phyloP scores from a whole-genome alignment of 768 basidiomycete species.

The Tephrocybe rancida region DNA sequence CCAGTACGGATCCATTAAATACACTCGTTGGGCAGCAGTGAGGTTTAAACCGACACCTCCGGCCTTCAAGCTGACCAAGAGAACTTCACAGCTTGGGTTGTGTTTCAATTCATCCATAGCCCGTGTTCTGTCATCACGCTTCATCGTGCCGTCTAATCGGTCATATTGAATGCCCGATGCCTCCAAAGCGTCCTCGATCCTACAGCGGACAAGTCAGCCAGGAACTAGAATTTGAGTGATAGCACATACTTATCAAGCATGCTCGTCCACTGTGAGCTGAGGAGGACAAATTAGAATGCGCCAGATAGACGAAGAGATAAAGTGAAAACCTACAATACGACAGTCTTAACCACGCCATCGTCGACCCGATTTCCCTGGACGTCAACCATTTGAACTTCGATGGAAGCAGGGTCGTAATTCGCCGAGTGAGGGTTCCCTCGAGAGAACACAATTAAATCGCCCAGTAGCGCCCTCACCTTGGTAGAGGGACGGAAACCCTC shows the following conservation, averaged over 20 bases:
- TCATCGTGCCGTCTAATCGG: constrained; percentile 97
- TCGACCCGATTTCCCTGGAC: constrained; percentile 69
- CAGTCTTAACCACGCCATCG: constrained; percentile 80
- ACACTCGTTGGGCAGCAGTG: constrained; percentile 91
- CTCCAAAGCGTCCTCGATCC: constrained; percentile 89
- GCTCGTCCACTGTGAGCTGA: constrained; percentile 90
- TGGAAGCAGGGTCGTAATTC: constrained; percentile 79
- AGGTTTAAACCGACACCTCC: constrained; percentile 97
- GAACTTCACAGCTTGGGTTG: constrained; percentile 89
- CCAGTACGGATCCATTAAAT: constrained; percentile 98
- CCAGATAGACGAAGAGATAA: constrained; percentile 1
- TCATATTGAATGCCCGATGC: constrained; percentile 83
- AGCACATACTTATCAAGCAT: constrained; percentile 87
- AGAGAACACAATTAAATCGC: constrained; percentile 82
- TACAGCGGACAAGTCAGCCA: constrained; percentile 24
- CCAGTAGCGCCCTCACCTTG: constrained; percentile 83
- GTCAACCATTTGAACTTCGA: constrained; percentile 81
- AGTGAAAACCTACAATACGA: constrained; percentile 83
- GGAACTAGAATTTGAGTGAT: constrained; percentile 10
- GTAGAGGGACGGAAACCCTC: constrained; percentile 79
- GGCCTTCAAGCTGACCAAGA: constrained; percentile 94
- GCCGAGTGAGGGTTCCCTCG: constrained; percentile 81
- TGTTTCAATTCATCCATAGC: constrained; percentile 93
- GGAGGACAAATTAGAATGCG: constrained; percentile 15
- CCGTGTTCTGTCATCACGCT: constrained; percentile 86